These are phyloP conservation scores for Hylodesmum podocarpum DNA, from an alignment of 306 rosid species.

Conservation along the genomic window DNA sequence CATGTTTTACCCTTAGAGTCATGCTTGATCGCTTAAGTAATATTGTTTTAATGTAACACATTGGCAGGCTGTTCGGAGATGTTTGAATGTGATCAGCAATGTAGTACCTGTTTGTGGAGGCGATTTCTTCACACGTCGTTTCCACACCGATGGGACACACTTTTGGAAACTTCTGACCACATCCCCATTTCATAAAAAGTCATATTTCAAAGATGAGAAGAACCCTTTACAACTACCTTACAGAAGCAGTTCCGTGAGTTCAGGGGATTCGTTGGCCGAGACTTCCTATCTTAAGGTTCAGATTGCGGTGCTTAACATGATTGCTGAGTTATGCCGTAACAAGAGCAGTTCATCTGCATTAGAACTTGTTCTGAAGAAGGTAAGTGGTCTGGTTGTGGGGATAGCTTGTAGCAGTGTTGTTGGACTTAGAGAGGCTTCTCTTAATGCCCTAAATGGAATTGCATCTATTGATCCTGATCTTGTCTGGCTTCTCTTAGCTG, in stretches of 20 bases:
- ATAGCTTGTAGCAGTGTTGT: conserved; percentile 81
- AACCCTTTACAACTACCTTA: conserved; percentile 76
- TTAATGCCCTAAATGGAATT: conserved; percentile 77
- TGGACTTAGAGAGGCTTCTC: conserved; percentile 74
- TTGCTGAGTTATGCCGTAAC: conserved; percentile 67
- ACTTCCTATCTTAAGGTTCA: conserved; percentile 79
- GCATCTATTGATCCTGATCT: conserved; percentile 88
- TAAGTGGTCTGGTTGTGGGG: conserved; percentile 73
- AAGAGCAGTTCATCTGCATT: conserved; percentile 65
- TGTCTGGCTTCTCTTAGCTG: conserved; percentile 92
- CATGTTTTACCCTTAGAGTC: conserved; percentile 10
- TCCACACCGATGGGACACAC: conserved; percentile 71
- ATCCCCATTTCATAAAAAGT: conserved; percentile 62
- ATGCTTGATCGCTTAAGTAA: background rate
- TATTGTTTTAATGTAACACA: background rate
- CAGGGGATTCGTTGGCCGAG: conserved; percentile 72
- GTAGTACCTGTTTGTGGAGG: conserved; percentile 74
- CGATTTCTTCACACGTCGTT: conserved; percentile 86
- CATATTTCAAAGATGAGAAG: conserved; percentile 51
- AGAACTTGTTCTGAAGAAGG: conserved; percentile 73
- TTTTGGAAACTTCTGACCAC: conserved; percentile 77
- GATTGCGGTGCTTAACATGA: conserved; percentile 78
- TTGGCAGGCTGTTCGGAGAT: conserved; percentile 72
- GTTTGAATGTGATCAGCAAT: conserved; percentile 57
- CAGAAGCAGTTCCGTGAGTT: conserved; percentile 47